Percentiles rank a stretch among this genome's conserved stretches.
These are phyloP conservation scores for Stereum hirsutum DNA, from an alignment of 1,284 basidiomycete genomes.

Conservation along the genomic window DNA sequence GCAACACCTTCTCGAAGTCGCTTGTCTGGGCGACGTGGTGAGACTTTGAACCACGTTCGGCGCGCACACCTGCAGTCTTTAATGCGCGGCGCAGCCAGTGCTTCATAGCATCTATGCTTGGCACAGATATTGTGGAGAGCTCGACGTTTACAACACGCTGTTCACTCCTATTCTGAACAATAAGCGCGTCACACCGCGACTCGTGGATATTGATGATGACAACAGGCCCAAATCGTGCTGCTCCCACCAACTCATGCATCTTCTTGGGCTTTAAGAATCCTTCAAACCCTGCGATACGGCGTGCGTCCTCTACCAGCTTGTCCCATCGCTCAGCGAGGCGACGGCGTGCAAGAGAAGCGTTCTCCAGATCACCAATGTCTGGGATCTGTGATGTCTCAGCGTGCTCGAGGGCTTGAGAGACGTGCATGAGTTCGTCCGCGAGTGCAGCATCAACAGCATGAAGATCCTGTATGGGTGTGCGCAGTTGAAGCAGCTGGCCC, in stretches of 20 bases:
- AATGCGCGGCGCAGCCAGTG: neutral
- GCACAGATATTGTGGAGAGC: neutral
- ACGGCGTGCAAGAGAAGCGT: too few species aligned
- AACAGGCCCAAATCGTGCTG: neutral
- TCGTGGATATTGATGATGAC: conserved; percentile 1
- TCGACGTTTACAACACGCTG: neutral
- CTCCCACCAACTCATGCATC: neutral
- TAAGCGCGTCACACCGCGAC: neutral
- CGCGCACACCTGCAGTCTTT: neutral
- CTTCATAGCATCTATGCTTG: neutral
- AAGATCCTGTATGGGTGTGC: too few species aligned
- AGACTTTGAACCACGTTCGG: neutral
- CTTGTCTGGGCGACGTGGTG: neutral
- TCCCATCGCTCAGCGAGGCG: too few species aligned
- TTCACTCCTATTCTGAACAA: neutral
- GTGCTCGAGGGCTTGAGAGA: too few species aligned
- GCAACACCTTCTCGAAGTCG: neutral
- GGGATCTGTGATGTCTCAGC: too few species aligned
- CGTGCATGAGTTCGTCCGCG: too few species aligned
- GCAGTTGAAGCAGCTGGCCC: too few species aligned
- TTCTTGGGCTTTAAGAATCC: conserved; percentile 1
- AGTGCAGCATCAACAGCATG: too few species aligned
- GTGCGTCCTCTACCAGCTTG: too few species aligned
- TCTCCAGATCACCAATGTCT: too few species aligned
- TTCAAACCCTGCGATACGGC: conserved; percentile 11